Base-by-base conservation (phyloP, 805 yeast species). In the Saccharomycopsis synnaedendra region DNA sequence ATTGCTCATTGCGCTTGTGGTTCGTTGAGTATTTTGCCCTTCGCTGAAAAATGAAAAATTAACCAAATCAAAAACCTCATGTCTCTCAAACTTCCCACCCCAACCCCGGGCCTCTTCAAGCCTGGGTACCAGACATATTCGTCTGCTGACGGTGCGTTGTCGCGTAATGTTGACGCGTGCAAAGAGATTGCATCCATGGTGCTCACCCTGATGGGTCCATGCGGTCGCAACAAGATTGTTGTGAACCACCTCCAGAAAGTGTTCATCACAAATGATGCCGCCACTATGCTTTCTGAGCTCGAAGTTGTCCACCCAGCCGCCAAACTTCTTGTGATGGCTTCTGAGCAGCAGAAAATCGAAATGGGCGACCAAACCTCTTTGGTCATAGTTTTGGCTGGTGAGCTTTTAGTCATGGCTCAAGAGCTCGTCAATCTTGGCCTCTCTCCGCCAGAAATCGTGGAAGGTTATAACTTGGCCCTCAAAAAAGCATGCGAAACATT, bases 281-380 rank as follows among this genome's bases (percentile, higher is more conserved):
- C 97, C 37, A 93, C 98, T 5, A 93, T 93, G 82, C 72, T 93
- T 51, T 78, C 83, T 55, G 97, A 93, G 64, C 70, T 90, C 48
- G 97, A 90, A 54, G 87, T 90, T 55, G 88, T 93, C 42, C 97
- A 90, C 63, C 98, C 98, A 4, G 97, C 96, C 3, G 98, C 93
- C 7, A 93, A 90, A 65, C 78, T 93, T 42, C 75, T 93, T 53
- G 93, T 90, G 47, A 88, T 88, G 97, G 95, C 97, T 27, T 80
- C 95, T 9, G 85, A 90, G 63, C 98, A 93, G 69, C 98, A 93
- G 68, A 96, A 93, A 64, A 76, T 79, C 57, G 98, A 90, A 70
- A 84, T 90, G 87, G 98, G 98, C 52, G 98, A 93, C 66, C 86
- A 85, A 59, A 85, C 97, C 29, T 93, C 90, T 65, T 75, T 89